Conservation (phyloP, 176 grass and related monocot genomes). For the Typha latifolia region DNA sequence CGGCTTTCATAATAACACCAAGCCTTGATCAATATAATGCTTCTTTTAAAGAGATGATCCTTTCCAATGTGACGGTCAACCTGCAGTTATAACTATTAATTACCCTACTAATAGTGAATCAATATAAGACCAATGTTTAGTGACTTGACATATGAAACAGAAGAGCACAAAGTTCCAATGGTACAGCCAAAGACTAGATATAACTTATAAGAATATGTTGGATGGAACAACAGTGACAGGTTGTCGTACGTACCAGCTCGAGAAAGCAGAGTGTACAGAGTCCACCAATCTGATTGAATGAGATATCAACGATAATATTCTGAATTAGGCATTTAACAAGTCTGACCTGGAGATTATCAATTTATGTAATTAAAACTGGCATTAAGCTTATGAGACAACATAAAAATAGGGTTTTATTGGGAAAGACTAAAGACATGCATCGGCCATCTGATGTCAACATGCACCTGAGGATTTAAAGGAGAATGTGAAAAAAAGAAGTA, state of each 20-base stretch:
- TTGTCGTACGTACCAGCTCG: constrained; percentile 45
- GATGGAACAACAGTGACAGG: not conserved
- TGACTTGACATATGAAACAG: not conserved
- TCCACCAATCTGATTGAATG: constrained; percentile 91
- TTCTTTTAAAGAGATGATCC: constrained; percentile 74
- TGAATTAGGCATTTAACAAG: constrained; percentile 86
- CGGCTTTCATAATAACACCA: constrained; percentile 99
- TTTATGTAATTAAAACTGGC: not conserved
- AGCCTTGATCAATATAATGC: constrained; percentile 82
- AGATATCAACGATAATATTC: constrained; percentile 75
- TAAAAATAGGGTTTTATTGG: too few species aligned
- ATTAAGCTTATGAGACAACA: too few species aligned
- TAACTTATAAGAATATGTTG: too few species aligned
- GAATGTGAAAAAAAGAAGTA: too few species aligned
- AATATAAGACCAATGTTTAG: not conserved
- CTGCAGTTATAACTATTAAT: constrained; percentile 22
- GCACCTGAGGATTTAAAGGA: too few species aligned
- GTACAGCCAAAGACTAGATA: too few species aligned
- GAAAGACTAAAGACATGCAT: too few species aligned
- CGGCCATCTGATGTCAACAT: too few species aligned
- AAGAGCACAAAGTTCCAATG: not conserved
- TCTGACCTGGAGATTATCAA: constrained; percentile 40
- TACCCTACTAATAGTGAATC: not conserved
- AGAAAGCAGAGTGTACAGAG: constrained; percentile 75
- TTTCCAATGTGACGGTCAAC: constrained; percentile 62